phyloP scores from a whole-genome alignment of 495 filamentous ascomycete species.

The Chaetomium tenue region DNA sequence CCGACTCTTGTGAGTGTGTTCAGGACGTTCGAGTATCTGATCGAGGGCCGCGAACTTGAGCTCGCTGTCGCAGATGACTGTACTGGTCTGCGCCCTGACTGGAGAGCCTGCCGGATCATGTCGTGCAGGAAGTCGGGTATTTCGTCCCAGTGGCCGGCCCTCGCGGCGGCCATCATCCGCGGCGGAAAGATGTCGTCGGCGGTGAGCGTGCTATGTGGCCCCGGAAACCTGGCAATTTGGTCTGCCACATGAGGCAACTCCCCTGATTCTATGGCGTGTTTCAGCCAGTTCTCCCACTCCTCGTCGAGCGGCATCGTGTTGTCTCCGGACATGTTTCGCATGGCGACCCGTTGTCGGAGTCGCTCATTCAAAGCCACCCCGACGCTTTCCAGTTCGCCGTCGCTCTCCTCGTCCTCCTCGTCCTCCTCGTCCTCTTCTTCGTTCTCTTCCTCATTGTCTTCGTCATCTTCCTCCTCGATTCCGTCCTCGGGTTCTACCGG shows the following conservation, averaged over 20 bases:
- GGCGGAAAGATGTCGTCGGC: slow-evolving; percentile 44
- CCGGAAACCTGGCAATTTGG: slow-evolving; percentile 38
- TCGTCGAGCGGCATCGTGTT: slow-evolving; percentile 65
- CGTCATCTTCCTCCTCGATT: slow-evolving; percentile 51
- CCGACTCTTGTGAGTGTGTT: slow-evolving; percentile 13
- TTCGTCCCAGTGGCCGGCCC: slow-evolving; percentile 52
- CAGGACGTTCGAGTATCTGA: slow-evolving; percentile 20
- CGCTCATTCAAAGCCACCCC: slow-evolving; percentile 70
- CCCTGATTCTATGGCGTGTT: slow-evolving; percentile 68
- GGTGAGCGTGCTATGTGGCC: slow-evolving; percentile 30
- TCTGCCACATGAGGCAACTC: slow-evolving; percentile 47
- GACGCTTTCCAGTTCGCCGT: slow-evolving; percentile 67
- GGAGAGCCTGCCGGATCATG: slow-evolving; percentile 45
- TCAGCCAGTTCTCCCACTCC: slow-evolving; percentile 84
- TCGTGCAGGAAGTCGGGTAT: slow-evolving; percentile 51
- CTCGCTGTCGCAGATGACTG: slow-evolving; percentile 14
- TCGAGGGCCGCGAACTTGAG: slow-evolving; percentile 8
- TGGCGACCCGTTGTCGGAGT: slow-evolving; percentile 65
- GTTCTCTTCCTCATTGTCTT: slow-evolving; percentile 46
- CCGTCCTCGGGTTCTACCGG: slow-evolving; percentile 35
- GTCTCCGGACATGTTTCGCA: slow-evolving; percentile 59
- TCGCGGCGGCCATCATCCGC: slow-evolving; percentile 46
- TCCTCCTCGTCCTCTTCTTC: slow-evolving; percentile 55
- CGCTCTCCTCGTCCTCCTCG: slow-evolving; percentile 60
- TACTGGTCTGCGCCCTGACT: slow-evolving; percentile 15